These are phyloP conservation scores for Komagataella pastoris DNA, from an alignment of 805 yeast genomes.

Conservation along the genomic window DNA sequence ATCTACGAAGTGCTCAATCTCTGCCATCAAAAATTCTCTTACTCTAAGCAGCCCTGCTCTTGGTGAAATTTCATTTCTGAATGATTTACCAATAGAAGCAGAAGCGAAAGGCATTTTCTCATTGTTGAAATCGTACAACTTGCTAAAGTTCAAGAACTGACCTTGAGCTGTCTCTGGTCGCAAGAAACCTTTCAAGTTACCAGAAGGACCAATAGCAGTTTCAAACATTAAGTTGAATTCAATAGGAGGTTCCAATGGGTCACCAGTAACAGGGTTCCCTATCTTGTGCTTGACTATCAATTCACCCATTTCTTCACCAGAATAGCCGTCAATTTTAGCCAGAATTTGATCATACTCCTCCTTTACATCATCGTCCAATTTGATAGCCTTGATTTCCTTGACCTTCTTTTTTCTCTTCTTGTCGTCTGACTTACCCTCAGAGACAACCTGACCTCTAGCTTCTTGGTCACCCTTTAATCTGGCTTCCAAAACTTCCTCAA, in stretches of 20 bases:
- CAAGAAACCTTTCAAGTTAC: constrained; percentile 85
- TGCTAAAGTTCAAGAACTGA: constrained; percentile 90
- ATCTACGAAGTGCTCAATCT: constrained; percentile 96
- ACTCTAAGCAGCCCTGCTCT: constrained; percentile 96
- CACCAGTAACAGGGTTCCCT: constrained; percentile 85
- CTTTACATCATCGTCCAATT: constrained; percentile 70
- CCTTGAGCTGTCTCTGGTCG: constrained; percentile 99
- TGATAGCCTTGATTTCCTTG: constrained; percentile 81
- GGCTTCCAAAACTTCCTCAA: constrained; percentile 94
- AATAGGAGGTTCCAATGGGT: constrained; percentile 73
- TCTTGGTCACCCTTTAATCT: constrained; percentile 94
- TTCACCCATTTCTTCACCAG: constrained; percentile 87
- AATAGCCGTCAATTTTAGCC: constrained; percentile 91
- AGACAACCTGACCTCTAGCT: constrained; percentile 82
- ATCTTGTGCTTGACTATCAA: constrained; percentile 73
- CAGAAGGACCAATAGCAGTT: constrained; percentile 98
- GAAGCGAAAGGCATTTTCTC: constrained; percentile 98
- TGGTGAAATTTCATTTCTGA: constrained; percentile 98
- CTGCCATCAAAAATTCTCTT: constrained; percentile 98
- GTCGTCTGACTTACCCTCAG: constrained; percentile 62
- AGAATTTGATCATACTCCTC: constrained; percentile 74
- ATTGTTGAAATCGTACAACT: constrained; percentile 88
- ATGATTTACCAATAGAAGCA: constrained; percentile 96
- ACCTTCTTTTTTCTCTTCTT: constrained; percentile 93
- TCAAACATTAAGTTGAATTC: constrained; percentile 98